A percentile compares a stretch with the other conserved stretches of the same genome.
phyloP scores from a whole-genome alignment of 345 rosid species.

The Chamaenerion angustifolium region DNA sequence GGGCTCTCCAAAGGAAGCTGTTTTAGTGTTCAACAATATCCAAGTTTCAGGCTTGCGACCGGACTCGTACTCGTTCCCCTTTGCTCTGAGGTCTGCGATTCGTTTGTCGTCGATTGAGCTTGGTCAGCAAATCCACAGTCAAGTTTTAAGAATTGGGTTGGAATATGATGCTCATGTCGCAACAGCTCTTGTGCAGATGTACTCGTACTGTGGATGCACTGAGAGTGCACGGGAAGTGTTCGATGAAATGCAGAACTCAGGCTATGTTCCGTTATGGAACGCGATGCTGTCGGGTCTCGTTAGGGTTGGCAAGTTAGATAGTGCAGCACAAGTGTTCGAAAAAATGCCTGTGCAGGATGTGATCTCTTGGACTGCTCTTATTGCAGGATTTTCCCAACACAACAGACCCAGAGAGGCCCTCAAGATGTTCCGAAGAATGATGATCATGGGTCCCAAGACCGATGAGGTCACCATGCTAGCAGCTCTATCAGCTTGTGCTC shows the following conservation, averaged over 20 bases:
- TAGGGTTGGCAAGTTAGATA: conserved; percentile 30
- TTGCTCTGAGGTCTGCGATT: conserved; percentile 34
- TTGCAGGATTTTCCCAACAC: conserved; percentile 46
- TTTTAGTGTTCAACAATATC: conserved; percentile 35
- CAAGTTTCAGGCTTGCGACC: conserved; percentile 32
- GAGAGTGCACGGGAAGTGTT: conserved; percentile 47
- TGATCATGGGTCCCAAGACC: conserved; percentile 39
- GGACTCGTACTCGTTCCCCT: conserved; percentile 56
- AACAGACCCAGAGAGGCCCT: conserved; percentile 37
- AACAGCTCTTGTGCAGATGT: conserved; percentile 47
- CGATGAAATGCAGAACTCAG: conserved; percentile 18
- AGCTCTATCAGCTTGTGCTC: conserved; percentile 58
- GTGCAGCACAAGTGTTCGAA: conserved; percentile 34
- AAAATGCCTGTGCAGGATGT: conserved; percentile 41
- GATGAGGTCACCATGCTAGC: conserved; percentile 56
- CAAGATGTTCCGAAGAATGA: conserved; percentile 40
- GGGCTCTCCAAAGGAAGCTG: conserved; percentile 22
- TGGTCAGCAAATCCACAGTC: conserved; percentile 49
- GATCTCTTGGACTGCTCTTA: conserved; percentile 61
- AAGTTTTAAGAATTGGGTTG: conserved; percentile 33
- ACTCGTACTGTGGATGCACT: conserved; percentile 16
- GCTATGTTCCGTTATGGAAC: conserved; percentile 41
- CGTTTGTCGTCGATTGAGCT: conserved; percentile 19
- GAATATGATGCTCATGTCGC: conserved; percentile 26
- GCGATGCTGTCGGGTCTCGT: conserved; percentile 43